These are phyloP conservation scores for Plasmodium berghei DNA, from an alignment of 169 alveolate species.

Conservation along the genomic window DNA sequence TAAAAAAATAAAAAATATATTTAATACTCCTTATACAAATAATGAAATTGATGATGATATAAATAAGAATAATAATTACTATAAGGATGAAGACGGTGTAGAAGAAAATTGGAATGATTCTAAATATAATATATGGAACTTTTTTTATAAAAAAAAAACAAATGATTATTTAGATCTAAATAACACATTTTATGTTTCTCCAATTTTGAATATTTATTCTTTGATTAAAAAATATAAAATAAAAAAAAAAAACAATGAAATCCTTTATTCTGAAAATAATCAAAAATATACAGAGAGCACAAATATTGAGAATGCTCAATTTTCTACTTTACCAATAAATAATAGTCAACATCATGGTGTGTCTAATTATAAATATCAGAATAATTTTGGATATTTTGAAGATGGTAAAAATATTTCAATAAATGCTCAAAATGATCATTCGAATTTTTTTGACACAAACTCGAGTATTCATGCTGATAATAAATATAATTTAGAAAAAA, in stretches of 20 bases:
- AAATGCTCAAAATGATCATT: no score
- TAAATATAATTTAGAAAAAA: no score
- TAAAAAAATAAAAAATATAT: slow-evolving; percentile 1
- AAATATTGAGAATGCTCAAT: no score
- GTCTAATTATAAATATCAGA: no score
- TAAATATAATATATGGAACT: slow-evolving; percentile 25
- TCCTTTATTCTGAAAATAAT: background rate
- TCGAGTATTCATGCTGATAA: no score
- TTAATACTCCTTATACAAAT: background rate
- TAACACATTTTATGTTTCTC: slow-evolving; percentile 2
- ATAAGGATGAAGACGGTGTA: background rate
- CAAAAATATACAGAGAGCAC: no score
- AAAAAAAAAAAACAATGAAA: slow-evolving; percentile 14
- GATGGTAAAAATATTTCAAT: no score
- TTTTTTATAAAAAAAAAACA: slow-evolving; percentile 3
- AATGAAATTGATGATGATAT: background rate
- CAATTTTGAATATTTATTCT: slow-evolving; percentile 34
- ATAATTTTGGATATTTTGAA: no score
- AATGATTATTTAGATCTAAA: no score
- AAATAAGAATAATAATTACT: background rate
- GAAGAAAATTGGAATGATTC: background rate
- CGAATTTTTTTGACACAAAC: no score
- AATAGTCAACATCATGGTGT: no score
- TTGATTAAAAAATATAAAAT: slow-evolving; percentile 47
- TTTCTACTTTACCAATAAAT: no score